phyloP scores from a whole-genome alignment of 2,329 filamentous ascomycete genomes.

The Cryphonectria naterciae region DNA sequence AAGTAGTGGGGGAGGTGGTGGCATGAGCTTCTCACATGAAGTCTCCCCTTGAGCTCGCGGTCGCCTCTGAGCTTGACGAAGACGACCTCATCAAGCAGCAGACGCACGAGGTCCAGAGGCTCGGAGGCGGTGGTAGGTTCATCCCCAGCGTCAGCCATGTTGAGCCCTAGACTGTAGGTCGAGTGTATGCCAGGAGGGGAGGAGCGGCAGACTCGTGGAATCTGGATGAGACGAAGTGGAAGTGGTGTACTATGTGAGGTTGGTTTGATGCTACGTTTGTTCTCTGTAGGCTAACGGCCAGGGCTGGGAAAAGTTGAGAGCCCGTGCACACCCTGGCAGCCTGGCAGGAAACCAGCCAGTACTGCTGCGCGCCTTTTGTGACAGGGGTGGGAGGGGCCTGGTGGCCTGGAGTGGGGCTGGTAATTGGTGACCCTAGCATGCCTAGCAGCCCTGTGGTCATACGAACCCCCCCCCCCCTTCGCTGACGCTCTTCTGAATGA shows the following conservation, averaged over 20 bases:
- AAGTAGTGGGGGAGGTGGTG: background rate
- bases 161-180: constrained; percentile 29
- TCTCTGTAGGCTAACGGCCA: background rate
- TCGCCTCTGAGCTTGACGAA: constrained; percentile 97
- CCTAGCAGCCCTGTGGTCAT: background rate
- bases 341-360: background rate
- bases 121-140: constrained; percentile 76
- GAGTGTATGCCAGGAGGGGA: background rate
- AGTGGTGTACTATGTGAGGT: background rate
- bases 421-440: background rate
- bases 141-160: constrained; percentile 85
- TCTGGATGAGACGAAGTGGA: background rate
- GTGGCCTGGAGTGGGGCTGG: background rate
- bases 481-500: background rate
- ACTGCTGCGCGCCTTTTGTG: background rate
- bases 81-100: constrained; percentile 93
- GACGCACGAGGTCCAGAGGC: constrained; percentile 91
- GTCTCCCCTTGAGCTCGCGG: constrained; percentile 88
- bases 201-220: background rate
- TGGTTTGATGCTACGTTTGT: background rate
- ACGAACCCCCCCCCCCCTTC: background rate
- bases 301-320: constrained; percentile 15
- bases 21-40: constrained; percentile 68
- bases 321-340: constrained; percentile 8
- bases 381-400: background rate